Conservation (phyloP, 2,329 filamentous ascomycete species). For the Coleophoma cylindrospora region DNA sequence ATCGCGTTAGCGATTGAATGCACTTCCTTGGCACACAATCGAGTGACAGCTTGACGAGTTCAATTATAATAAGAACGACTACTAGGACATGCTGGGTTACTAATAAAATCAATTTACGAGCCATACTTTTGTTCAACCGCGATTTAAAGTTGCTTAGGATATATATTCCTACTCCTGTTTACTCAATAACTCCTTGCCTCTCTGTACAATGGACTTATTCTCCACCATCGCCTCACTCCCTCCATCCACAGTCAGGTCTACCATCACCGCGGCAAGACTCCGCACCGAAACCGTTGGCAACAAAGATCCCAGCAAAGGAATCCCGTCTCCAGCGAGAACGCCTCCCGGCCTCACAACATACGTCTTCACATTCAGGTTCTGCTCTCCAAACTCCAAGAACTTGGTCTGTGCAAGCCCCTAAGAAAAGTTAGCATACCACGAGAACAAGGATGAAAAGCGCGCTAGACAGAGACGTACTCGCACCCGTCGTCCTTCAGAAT, state of each 20-base stretch:
- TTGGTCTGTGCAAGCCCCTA: slow-evolving; percentile 10
- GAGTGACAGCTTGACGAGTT: too few relatives aligned
- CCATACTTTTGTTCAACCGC: too few relatives aligned
- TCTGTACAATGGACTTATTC: slow-evolving; percentile 9
- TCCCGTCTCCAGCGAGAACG: slow-evolving; percentile 5
- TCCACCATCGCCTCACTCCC: slow-evolving; percentile 4
- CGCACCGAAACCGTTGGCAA: slow-evolving; percentile 8
- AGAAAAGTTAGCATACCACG: slow-evolving; percentile 1
- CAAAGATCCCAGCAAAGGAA: slow-evolving; percentile 4
- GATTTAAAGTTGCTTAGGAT: neutral
- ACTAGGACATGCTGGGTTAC: too few relatives aligned
- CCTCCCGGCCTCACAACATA: slow-evolving; percentile 9
- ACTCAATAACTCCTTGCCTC: slow-evolving; percentile 6
- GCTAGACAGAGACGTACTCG: slow-evolving; percentile 2
- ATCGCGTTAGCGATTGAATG: too few relatives aligned
- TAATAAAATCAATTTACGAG: too few relatives aligned
- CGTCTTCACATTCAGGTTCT: slow-evolving; percentile 8
- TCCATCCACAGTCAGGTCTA: slow-evolving; percentile 13
- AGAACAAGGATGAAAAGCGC: neutral
- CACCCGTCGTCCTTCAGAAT: slow-evolving; percentile 31
- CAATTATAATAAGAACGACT: too few relatives aligned
- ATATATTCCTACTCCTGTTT: slow-evolving; percentile 6
- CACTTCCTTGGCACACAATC: too few relatives aligned
- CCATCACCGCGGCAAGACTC: slow-evolving; percentile 8
- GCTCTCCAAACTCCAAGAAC: slow-evolving; percentile 6